Percentiles rank a stretch among this genome's conserved stretches.
Conservation (phyloP, 2,329 filamentous ascomycete genomes). For the Cytospora schulzeri region DNA sequence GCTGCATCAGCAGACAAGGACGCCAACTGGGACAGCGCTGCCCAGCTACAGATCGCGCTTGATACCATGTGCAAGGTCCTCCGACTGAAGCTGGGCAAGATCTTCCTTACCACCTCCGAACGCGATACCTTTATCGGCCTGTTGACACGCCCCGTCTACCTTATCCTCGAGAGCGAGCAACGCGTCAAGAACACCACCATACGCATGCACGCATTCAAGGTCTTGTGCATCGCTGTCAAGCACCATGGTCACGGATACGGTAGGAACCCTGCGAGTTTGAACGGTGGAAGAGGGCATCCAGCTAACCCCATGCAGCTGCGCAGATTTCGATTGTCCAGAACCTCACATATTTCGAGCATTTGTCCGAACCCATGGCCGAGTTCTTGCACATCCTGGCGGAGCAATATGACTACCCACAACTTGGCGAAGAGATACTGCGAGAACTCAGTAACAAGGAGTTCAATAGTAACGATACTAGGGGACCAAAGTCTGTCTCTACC, state of each 20-base stretch:
- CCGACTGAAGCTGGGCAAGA: conserved; percentile 86
- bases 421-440: conserved; percentile 89
- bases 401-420: conserved; percentile 95
- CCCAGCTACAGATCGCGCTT: conserved; percentile 83
- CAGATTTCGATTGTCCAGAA: conserved; percentile 99
- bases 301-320: conserved; percentile 62
- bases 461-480: conserved; percentile 92
- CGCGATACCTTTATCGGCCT: conserved; percentile 92
- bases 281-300: conserved; percentile 9
- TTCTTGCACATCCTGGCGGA: conserved; percentile 94
- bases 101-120: conserved; percentile 95
- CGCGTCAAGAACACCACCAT: conserved; percentile 86
- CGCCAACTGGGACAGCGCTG: conserved; percentile 82
- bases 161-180: conserved; percentile 91
- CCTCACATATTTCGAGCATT: conserved; percentile 95
- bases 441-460: conserved; percentile 98
- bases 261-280: conserved; percentile 43
- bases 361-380: conserved; percentile 99
- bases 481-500: conserved; percentile 92
- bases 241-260: conserved; percentile 97
- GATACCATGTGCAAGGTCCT: conserved; percentile 96
- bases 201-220: conserved; percentile 96
- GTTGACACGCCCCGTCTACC: conserved; percentile 89
- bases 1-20: conserved; percentile 65
- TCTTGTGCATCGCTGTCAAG: conserved; percentile 94